Evolutionary conservation across 176 grass and related monocot genomes (phyloP), one percentile per base, ranked within the genome.

Genomic region (Chloris gayana): DNA sequence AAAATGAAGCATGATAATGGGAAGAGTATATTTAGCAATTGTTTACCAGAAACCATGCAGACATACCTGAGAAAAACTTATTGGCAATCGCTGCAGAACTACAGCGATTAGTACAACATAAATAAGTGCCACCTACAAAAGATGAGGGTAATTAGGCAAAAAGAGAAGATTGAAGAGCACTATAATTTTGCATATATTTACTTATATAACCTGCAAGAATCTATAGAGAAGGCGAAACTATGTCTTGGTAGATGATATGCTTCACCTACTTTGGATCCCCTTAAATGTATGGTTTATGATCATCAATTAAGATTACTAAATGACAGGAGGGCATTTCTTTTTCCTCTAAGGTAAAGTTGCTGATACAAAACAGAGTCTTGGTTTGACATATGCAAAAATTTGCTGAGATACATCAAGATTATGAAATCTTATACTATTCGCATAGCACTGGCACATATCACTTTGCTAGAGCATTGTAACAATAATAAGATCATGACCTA

Each of bases 71-170:
- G 93, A 99, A 89, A 99, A 99, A 44, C 80, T 91, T 84, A 93
- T 76, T 51, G 88, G 90, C 71, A 99, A 82, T 67, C 91, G 91
- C 78, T 99, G 91, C 72, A 99, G 69, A 62, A 95, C 86, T 75
- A 90, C 97, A 56, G 90, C 97, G 14, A 99, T 92, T 80, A 99
- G 91, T 85, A 90, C 88, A 74, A 95, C 84, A 89, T 95, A 99
- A 80, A 99, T 95, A 90, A 99, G 84, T 74, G 80, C 82, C 84
- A 99, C 91, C 97, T 99, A 84, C 30, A 89, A 82, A 89, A 82
- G 24, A 72, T 41, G 81, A 78, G 30, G n/a, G 59, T 42, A 59
- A 26, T 80, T 79, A 86, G 53, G 72, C 13, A 34, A 15, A 68
- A 75, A 67, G 74, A 14, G 17, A 71, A 63, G 72, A 26, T 39